Evolutionary conservation across 768 basidiomycete genomes (phyloP), one percentile per base, ranked within the genome.

Genomic region (Daedaleopsis nitida): DNA sequence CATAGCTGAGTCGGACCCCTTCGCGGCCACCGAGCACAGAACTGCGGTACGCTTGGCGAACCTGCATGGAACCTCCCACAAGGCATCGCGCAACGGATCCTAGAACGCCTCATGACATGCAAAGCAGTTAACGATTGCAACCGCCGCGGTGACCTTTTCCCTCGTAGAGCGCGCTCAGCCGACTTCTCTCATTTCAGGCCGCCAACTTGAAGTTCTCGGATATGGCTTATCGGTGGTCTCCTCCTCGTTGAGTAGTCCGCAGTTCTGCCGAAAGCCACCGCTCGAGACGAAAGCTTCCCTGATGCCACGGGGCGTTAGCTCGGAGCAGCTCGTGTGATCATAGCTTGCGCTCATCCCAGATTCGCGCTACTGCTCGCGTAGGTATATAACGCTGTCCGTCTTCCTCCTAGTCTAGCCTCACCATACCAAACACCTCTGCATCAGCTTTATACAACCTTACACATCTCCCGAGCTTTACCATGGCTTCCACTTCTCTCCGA

Each of bases 201-300:
- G 27, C 27, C 27, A 32, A 32, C 52, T 13, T n/a, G n/a, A n/a
- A n/a, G n/a, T n/a, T 24, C 47, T 49, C 23, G 24, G 47, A 49
- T 52, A 12, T 52, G 42, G 56, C 66, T 67, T 67, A 65, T 67
- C 63, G 51, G 32, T 56, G 27, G 53, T 52, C 47, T 38, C 51
- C 45, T 17, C 11, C 52, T 45, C 14, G 24, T 19, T 55, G 35
- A 42, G 37, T 42, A 54, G 59, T 37, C 67, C 67, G 67, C 67
- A 63, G 65, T 65, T 68, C 62, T 57, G 43, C 67, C 65, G 64
- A 65, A 55, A 58, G 60, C 59, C 51, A 49, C 67, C 65, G 67
- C 34, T 43, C 21, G 27, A n/a, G 52, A 59, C 39, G 38, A 38
- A 38, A 35, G 55, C 63, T 68, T 68, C 64, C 61, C 37, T 60